Percentiles rank a stretch among this genome's conserved stretches.
Evolutionary conservation across 163 green algal species (phyloP).

Genomic region (Chlamydomonas reinhardtii): DNA sequence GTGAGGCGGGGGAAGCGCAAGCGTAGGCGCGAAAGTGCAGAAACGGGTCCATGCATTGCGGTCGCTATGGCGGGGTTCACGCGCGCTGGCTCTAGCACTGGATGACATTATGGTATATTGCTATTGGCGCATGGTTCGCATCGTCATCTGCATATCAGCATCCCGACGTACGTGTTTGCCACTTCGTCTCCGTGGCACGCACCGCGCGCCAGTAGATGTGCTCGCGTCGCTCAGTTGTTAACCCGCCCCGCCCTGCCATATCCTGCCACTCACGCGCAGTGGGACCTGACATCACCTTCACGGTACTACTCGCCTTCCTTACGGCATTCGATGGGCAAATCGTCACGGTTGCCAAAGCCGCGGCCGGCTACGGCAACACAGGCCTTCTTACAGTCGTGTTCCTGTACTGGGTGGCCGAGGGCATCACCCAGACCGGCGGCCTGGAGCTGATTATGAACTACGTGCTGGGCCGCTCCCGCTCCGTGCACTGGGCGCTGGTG

Average conservation of each 20-base stretch:
- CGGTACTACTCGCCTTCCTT: conserved; percentile 2
- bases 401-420: conserved; percentile 57
- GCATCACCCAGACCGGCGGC: conserved; percentile 44
- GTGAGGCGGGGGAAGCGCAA: neutral
- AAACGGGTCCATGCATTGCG: too few relatives aligned
- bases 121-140: too few relatives aligned
- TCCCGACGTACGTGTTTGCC: too few relatives aligned
- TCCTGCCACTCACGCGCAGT: neutral
- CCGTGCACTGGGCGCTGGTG: conserved; percentile 54
- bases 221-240: too few relatives aligned
- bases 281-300: conserved; percentile 20
- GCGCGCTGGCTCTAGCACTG: too few relatives aligned
- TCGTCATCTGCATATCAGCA: too few relatives aligned
- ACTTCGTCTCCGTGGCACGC: too few relatives aligned
- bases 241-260: too few relatives aligned
- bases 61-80: too few relatives aligned
- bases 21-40: too few relatives aligned
- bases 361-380: conserved; percentile 37
- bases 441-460: conserved; percentile 63
- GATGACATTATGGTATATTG: too few relatives aligned
- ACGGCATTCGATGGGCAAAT: neutral
- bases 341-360: neutral
- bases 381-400: conserved; percentile 59
- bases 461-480: conserved; percentile 57
- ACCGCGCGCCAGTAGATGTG: too few relatives aligned